Evolutionary conservation across 345 rosid genomes (phyloP), one percentile per base, ranked within the genome.

Genomic region (Turnera subulata): DNA sequence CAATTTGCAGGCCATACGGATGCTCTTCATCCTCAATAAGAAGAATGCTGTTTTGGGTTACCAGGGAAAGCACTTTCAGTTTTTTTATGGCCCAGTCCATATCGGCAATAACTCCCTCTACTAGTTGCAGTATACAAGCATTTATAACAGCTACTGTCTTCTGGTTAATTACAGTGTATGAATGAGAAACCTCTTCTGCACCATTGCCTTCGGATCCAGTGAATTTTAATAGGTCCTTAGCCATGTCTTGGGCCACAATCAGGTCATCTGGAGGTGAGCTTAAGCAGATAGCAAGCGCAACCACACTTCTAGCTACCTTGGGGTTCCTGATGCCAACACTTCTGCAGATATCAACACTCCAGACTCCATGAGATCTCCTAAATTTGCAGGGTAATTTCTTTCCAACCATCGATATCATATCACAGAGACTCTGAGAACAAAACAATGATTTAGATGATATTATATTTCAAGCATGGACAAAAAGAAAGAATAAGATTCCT

Each of bases 71-170:
- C 32, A 62, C 64, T 73, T 76, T 89, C 38, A 81, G 72, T 59
- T 82, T 84, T 65, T 74, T 86, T 23, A 77, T 66, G 33, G 81
- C 77, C 94, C 94, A 82, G 23, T 86, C 91, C 80, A 86, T 70
- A 61, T 81, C 84, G 26, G 43, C 50, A 51, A 86, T 67, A 43
- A 76, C 80, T 15, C 76, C 59, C 44, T 80, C 97, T 56, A 75
- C 48, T 24, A 59, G 60, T 56, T 84, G 85, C 72, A 86, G 73
- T 54, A 84, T 58, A 71, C 80, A 81, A 51, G 83, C 69, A 33
- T 64, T 76, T 66, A 86, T 49, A 53, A 80, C 53, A 21, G 64
- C 56, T 46, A 68, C 55, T 19, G 94, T 86, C 50, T 80, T 76
- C 58, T 58, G 70, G 76, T 79, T 84, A 66, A 89, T 61, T 40